Evolutionary conservation across 2,329 filamentous ascomycete genomes (phyloP), one percentile per base, ranked within the genome.

Genomic region (Aspergillus sp.): DNA sequence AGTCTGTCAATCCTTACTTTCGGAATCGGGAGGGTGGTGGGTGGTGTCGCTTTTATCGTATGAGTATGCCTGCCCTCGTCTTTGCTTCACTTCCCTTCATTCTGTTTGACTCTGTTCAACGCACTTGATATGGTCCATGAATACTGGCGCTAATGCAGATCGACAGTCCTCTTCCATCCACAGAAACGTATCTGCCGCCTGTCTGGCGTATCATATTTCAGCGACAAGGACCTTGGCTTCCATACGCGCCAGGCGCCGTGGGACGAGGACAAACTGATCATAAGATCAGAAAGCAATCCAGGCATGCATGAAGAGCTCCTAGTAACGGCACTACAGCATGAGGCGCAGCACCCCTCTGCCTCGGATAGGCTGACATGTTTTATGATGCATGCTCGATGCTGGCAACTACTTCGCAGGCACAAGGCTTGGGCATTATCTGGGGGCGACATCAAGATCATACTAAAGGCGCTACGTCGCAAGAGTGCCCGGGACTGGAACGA

Each of bases 141-240:
- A 22, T 34, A 13, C 33, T 48, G 30, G 13, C 9, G 27, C 39
- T 51, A 22, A 51, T 22, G 22, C 9, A 4, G 19, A 41, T 15
- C n/a, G 11, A 15, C 17, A 55, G 53, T 55, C 22, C 45, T 55
- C 12, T 44, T 50, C 33, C 53, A 50, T 39, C 53, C 22, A 15
- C 15, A 17, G 22, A 50, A 55, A n/a, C 17, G 9, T 37, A 33
- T 49, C 4, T 55, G 53, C 37, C 53, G 30, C n/a, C 39, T 55
- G 4, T 55, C 53, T 4, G 53, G 53, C 27, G 42, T 49, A 37
- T 42, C 46, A 19, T 45, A 11, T 17, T 45, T 33, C 4, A 20
- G 17, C 39, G 3, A 22, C 3, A 45, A 17, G 5, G 53, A 55
- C 17, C 17, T 34, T n/a, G 17, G 15, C 37, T 50, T 34, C 7